A percentile compares a stretch with the other conserved stretches of the same genome.
These are phyloP conservation scores for Aurantiochytrium sp. DNA, from an alignment of 108 stramenopile genomes.

Conservation along the genomic window DNA sequence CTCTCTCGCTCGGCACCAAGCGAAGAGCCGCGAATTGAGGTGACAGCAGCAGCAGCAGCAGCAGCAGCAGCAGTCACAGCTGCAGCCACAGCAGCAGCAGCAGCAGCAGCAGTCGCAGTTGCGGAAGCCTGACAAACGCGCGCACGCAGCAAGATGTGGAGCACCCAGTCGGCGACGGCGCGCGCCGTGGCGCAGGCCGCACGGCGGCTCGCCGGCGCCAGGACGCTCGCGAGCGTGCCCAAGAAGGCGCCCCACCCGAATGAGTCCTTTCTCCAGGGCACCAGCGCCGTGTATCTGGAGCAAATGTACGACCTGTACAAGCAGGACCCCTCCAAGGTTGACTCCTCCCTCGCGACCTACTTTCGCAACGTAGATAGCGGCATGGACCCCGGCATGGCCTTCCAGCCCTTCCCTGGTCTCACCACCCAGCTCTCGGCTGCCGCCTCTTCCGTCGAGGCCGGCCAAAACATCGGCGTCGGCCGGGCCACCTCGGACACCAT, in stretches of 20 bases:
- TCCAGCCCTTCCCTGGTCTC: slow-evolving; percentile 10
- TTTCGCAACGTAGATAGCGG: slow-evolving; percentile 44
- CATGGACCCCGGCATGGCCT: slow-evolving; percentile 22
- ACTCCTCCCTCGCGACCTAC: slow-evolving; percentile 52
- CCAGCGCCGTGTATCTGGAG: slow-evolving; percentile 49
- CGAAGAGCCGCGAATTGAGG: no score
- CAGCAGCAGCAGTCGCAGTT: no score
- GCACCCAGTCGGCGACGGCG: background rate
- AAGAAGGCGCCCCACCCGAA: slow-evolving; percentile 5
- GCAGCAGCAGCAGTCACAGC: no score
- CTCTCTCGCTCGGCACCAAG: no score
- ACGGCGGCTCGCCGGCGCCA: background rate
- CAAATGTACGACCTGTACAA: slow-evolving; percentile 51
- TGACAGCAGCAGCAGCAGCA: no score
- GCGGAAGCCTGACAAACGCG: no score
- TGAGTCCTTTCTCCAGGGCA: slow-evolving; percentile 25
- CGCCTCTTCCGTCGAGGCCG: background rate
- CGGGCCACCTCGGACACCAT: slow-evolving; percentile 33
- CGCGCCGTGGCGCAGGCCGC: background rate
- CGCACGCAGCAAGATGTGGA: background rate
- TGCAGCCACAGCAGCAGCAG: no score
- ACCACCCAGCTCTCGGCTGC: background rate
- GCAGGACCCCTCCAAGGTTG: slow-evolving; percentile 42
- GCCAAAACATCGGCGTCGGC: background rate
- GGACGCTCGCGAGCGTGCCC: background rate